phyloP scores from a whole-genome alignment of 768 basidiomycete genomes.

The Tubosaeta brunneosetosa region DNA sequence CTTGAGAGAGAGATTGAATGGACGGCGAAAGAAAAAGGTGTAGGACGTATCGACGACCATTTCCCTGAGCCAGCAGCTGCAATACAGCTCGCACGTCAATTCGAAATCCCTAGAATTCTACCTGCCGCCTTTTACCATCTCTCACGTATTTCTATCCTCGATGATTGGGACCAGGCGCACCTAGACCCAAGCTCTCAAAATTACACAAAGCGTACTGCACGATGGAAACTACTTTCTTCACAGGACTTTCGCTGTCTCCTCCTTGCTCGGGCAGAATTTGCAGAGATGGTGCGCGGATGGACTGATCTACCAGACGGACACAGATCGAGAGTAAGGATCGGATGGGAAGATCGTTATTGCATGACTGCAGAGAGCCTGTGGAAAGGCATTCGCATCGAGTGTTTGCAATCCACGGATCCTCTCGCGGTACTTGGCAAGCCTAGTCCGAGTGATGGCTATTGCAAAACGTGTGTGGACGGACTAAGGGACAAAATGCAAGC shows the following conservation, averaged over 20 bases:
- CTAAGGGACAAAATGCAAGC: neutral
- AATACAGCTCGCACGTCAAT: constrained; percentile 41
- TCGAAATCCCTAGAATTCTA: constrained; percentile 36
- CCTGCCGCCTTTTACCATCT: constrained; percentile 50
- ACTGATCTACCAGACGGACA: neutral
- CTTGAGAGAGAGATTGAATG: neutral
- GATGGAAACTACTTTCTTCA: constrained; percentile 20
- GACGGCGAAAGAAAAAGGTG: neutral
- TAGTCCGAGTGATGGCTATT: accelerated
- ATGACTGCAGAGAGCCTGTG: neutral
- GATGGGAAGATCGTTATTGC: neutral
- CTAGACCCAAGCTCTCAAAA: neutral
- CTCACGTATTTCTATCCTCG: constrained; percentile 23
- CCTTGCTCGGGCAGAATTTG: constrained; percentile 7
- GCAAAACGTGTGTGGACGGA: neutral
- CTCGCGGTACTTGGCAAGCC: neutral
- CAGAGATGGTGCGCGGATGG: neutral
- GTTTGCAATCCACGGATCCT: constrained; percentile 2
- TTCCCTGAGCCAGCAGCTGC: constrained; percentile 26
- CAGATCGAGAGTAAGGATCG: neutral
- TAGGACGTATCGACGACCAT: constrained; percentile 1
- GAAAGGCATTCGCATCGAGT: neutral
- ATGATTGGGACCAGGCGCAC: constrained; percentile 15
- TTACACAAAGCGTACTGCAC: constrained; percentile 15
- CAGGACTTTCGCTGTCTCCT: constrained; percentile 17